Percentiles rank a stretch among this genome's conserved stretches.
These are phyloP conservation scores for Arthroderma sp. DNA, from an alignment of 2,329 filamentous ascomycete genomes.

Conservation along the genomic window DNA sequence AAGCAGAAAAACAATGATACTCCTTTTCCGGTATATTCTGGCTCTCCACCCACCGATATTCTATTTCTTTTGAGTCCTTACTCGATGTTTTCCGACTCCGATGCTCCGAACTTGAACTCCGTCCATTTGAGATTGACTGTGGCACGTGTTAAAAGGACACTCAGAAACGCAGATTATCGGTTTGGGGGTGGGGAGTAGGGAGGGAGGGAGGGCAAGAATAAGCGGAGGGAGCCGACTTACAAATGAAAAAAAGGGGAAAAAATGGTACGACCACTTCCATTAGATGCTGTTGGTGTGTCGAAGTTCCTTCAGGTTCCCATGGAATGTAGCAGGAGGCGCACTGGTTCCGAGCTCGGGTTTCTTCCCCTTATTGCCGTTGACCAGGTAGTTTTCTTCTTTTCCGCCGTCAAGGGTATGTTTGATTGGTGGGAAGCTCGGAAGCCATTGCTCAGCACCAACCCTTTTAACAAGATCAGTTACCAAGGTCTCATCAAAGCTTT, in stretches of 20 bases:
- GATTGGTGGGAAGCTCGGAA: slow-evolving; percentile 4
- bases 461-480: slow-evolving; percentile 15
- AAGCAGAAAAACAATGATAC: neutral
- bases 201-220: neutral
- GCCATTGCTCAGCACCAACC: slow-evolving; percentile 16
- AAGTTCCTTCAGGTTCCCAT: neutral
- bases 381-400: neutral
- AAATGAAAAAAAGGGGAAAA: neutral
- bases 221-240: neutral
- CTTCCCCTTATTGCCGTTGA: neutral
- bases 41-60: neutral
- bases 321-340: neutral
- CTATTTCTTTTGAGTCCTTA: neutral
- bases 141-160: neutral
- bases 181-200: neutral
- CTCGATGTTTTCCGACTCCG: neutral
- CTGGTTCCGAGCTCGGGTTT: neutral
- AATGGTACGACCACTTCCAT: neutral
- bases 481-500: slow-evolving; percentile 17
- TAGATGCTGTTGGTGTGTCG: slow-evolving; percentile 1
- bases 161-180: neutral
- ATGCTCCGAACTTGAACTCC: neutral
- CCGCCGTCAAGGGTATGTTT: neutral
- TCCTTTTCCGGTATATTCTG: neutral
- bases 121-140: neutral